Evolutionary conservation across 2,329 filamentous ascomycete species (phyloP).

Genomic region (Pseudopyricularia cyperi): DNA sequence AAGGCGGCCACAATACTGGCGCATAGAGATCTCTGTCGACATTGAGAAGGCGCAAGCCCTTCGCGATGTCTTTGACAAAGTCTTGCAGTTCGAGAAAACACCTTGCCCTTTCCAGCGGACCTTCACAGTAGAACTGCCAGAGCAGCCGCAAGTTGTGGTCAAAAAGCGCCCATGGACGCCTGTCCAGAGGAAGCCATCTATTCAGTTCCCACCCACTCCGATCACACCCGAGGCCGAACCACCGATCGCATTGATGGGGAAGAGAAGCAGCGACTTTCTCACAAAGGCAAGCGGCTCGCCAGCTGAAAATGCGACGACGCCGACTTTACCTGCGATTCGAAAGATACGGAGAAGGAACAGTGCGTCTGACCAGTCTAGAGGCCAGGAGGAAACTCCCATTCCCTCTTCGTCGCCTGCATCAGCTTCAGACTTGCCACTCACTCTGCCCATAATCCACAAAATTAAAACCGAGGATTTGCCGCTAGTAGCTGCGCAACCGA

Average conservation of each 20-base stretch:
- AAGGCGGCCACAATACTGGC: conserved; percentile 72
- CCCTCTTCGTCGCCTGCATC: background rate
- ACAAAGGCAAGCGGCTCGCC: background rate
- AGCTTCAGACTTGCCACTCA: background rate
- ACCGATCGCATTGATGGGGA: background rate
- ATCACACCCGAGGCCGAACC: conserved; percentile 4
- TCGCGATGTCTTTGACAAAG: conserved; percentile 54
- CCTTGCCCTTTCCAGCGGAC: conserved; percentile 71
- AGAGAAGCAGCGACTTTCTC: background rate
- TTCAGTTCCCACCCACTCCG: conserved; percentile 13
- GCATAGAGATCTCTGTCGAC: conserved; percentile 71
- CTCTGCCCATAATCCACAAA: background rate
- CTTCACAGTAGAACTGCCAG: conserved; percentile 63
- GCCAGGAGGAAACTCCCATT: background rate
- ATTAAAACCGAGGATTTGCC: background rate
- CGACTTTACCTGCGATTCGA: background rate
- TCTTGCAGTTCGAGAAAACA: conserved; percentile 79
- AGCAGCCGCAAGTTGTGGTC: conserved; percentile 49
- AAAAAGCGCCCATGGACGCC: conserved; percentile 60
- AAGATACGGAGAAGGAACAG: background rate
- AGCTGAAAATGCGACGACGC: background rate
- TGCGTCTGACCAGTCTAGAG: background rate
- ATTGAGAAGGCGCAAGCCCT: conserved; percentile 50
- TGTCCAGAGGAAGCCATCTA: conserved; percentile 15
- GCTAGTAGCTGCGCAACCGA: background rate